These are phyloP conservation scores for Hortiboletus flavorubellus DNA, from an alignment of 768 basidiomycete species.

Conservation along the genomic window DNA sequence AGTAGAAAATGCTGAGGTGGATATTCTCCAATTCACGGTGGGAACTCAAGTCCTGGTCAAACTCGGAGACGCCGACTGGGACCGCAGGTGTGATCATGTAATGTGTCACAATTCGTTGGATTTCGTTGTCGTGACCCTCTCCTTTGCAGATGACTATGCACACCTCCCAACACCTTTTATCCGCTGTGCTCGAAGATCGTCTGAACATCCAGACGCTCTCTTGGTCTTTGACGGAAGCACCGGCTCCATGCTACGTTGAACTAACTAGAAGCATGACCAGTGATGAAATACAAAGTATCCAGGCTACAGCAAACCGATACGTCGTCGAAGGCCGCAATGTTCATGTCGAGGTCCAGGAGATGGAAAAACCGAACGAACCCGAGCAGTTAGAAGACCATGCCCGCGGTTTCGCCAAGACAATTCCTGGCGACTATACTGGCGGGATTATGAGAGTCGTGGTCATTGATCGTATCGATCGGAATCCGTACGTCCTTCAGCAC, in stretches of 20 bases:
- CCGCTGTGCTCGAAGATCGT: constrained; percentile 68
- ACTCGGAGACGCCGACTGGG: constrained; percentile 57
- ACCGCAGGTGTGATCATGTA: constrained; percentile 72
- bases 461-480: constrained; percentile 80
- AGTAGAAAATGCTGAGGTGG: constrained; percentile 37
- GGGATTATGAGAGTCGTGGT: constrained; percentile 69
- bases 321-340: no score
- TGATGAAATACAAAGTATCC: no score
- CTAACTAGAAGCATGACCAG: no score
- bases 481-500: constrained; percentile 45
- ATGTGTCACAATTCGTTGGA: constrained; percentile 24
- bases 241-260: constrained; percentile 28
- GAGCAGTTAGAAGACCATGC: constrained; percentile 42
- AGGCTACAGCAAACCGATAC: no score
- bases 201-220: constrained; percentile 69
- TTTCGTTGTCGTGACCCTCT: background rate
- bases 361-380: constrained; percentile 39
- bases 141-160: constrained; percentile 71
- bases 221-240: constrained; percentile 73
- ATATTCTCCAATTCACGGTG: constrained; percentile 46
- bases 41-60: constrained; percentile 47
- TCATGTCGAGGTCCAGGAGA: constrained; percentile 72
- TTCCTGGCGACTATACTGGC: constrained; percentile 49
- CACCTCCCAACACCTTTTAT: constrained; percentile 80
- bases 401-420: constrained; percentile 48